phyloP scores from a whole-genome alignment of 768 basidiomycete species.

The Collybia sp. region DNA sequence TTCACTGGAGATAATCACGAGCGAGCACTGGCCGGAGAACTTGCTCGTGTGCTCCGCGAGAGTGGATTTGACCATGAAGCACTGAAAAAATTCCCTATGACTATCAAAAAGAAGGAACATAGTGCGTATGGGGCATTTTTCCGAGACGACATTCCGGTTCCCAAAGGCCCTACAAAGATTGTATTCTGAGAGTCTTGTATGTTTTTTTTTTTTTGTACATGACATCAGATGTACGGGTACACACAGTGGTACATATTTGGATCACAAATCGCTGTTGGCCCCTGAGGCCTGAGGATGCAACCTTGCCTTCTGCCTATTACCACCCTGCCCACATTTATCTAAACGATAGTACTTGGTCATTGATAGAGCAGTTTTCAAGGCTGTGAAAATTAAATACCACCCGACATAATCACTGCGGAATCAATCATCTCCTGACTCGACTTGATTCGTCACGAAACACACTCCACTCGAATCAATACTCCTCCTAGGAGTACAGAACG shows the following conservation, averaged over 20 bases:
- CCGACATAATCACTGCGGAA: not conserved
- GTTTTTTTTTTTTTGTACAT: conserved; percentile 11
- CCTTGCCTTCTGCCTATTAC: not conserved
- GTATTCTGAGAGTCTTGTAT: conserved; percentile 65
- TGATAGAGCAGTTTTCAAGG: too few species aligned
- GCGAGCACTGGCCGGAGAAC: conserved; percentile 83
- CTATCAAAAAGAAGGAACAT: conserved; percentile 95
- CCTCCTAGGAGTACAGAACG: not conserved
- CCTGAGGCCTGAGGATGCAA: not conserved
- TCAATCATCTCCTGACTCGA: conserved; percentile 1
- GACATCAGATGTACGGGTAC: conserved; percentile 7
- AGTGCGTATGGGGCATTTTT: conserved; percentile 87
- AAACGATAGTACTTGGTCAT: not conserved
- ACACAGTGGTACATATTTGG: not conserved
- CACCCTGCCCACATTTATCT: not conserved
- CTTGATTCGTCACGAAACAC: not conserved
- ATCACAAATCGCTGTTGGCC: not conserved
- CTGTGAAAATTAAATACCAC: not conserved
- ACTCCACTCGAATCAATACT: too few species aligned
- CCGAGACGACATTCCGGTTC: conserved; percentile 58
- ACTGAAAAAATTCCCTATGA: conserved; percentile 88
- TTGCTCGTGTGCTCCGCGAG: conserved; percentile 87
- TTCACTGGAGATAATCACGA: conserved; percentile 92
- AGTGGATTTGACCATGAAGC: conserved; percentile 76
- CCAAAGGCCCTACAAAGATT: conserved; percentile 70